Evolutionary conservation across 306 rosid species (phyloP), one percentile per base, ranked within the genome.

Genomic region (Lupinus albus): DNA sequence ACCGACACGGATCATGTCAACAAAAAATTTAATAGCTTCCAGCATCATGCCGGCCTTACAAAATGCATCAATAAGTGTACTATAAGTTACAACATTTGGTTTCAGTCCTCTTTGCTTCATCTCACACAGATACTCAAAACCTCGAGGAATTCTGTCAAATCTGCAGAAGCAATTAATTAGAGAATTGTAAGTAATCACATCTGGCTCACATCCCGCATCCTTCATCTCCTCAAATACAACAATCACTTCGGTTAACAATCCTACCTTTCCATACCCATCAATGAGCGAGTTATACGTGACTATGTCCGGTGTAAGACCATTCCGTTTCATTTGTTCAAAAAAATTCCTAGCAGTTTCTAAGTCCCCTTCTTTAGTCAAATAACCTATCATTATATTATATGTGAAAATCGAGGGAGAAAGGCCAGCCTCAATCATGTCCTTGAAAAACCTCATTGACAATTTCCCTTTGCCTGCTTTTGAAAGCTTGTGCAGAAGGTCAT

Each of bases 231-330:
- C 84, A 71, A 81, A 83, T 68, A 89, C 8, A 75, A 14, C 8
- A 56, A 79, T 77, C 0, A 89, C 83, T 53, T 79, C 79, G 4
- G 78, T 70, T 56, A 89, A 65, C 4, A 66, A 76, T 17, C 96
- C 96, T 53, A 25, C 71, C 85, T 92, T 92, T 38, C 98, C 98
- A 75, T 84, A 79, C 66, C 98, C 98, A 82, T 89, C 88, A 73
- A 93, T 84, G 75, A 89, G 95, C 81, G 91, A 81, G 86, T 93
- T 93, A 57, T 93, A 93, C 0, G 98, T 89, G 50, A 93, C 88
- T 25, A 68, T 59, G 72, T 93, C 95, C 4, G 98, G 92, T 38
- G 12, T 47, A 38, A 92, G 77, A 58, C 93, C 91, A 21, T 15
- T 69, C 17, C 16, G 73, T 73, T 84, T 83, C 97, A 93, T 89